Evolutionary conservation across 768 basidiomycete species (phyloP).

Genomic region (Termitomyces sp.): DNA sequence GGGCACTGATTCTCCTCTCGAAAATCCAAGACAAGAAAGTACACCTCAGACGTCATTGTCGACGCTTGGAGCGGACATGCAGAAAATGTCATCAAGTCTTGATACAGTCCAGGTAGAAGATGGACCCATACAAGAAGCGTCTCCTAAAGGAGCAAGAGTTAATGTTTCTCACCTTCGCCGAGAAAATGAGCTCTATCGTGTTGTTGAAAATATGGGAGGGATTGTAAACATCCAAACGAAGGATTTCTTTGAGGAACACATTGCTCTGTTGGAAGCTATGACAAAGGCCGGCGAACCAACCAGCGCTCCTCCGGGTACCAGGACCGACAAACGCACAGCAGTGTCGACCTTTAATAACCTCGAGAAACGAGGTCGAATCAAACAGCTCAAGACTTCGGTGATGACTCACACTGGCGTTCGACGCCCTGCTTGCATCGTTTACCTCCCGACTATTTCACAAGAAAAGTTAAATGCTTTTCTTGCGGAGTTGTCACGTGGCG

Average conservation of each 20-base stretch:
- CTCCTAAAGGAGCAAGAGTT: conserved; percentile 29
- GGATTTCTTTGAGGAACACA: conserved; percentile 68
- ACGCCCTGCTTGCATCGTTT: conserved; percentile 58
- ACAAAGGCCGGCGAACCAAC: conserved; percentile 60
- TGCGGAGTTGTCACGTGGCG: conserved; percentile 40
- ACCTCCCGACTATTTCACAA: conserved; percentile 56
- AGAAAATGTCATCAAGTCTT: not conserved
- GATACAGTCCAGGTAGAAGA: not conserved
- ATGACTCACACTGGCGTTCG: conserved; percentile 54
- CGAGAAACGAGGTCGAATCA: conserved; percentile 65
- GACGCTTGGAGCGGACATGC: not conserved
- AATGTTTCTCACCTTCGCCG: conserved; percentile 79
- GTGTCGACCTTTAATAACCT: conserved; percentile 55
- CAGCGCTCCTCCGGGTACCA: conserved; percentile 65
- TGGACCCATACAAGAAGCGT: not conserved
- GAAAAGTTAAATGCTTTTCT: conserved; percentile 58
- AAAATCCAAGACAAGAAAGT: not conserved
- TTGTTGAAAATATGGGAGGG: conserved; percentile 65
- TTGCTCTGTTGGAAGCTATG: conserved; percentile 55
- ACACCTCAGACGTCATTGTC: not conserved
- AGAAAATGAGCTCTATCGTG: conserved; percentile 73
- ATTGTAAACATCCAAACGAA: conserved; percentile 62
- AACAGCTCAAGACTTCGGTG: conserved; percentile 63
- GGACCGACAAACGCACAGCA: conserved; percentile 72
- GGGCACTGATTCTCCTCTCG: not conserved